phyloP scores from a whole-genome alignment of 2,329 filamentous ascomycete genomes.

The Paecilomyces sp. region DNA sequence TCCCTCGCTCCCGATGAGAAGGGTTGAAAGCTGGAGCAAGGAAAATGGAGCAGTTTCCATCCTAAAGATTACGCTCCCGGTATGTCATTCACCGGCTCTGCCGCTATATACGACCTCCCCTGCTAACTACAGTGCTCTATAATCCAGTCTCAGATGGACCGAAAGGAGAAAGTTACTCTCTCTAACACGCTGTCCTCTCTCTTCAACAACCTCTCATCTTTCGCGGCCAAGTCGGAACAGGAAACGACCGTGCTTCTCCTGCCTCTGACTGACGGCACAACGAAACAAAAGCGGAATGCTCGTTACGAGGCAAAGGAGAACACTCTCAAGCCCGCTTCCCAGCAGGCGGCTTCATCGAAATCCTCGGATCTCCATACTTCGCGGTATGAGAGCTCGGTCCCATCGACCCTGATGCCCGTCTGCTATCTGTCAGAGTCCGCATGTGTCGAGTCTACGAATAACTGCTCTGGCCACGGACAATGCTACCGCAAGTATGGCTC shows the following conservation, averaged over 20 bases:
- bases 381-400: conserved; percentile 21
- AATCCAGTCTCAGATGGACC: conserved; percentile 4
- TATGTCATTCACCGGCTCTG: conserved; percentile 16
- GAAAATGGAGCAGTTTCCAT: conserved; percentile 13
- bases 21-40: conserved; percentile 22
- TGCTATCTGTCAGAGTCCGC: conserved; percentile 67
- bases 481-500: conserved; percentile 62
- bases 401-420: conserved; percentile 53
- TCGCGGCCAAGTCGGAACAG: conserved; percentile 46
- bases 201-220: conserved; percentile 37
- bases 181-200: conserved; percentile 39
- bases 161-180: conserved; percentile 23
- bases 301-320: conserved; percentile 2
- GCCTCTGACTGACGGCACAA: conserved; percentile 19
- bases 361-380: conserved; percentile 33
- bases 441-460: conserved; percentile 64
- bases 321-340: conserved; percentile 1
- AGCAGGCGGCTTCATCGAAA: background rate
- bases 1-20: conserved; percentile 29
- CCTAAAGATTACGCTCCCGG: conserved; percentile 27
- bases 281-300: background rate
- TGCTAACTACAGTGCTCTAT: conserved; percentile 12
- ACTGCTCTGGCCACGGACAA: conserved; percentile 74
- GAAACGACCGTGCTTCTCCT: conserved; percentile 53
- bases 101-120: background rate